A percentile compares a stretch with the other conserved stretches of the same genome.
Conservation (phyloP, 352 stramenopile species). For the Plasmopara halstedii region DNA sequence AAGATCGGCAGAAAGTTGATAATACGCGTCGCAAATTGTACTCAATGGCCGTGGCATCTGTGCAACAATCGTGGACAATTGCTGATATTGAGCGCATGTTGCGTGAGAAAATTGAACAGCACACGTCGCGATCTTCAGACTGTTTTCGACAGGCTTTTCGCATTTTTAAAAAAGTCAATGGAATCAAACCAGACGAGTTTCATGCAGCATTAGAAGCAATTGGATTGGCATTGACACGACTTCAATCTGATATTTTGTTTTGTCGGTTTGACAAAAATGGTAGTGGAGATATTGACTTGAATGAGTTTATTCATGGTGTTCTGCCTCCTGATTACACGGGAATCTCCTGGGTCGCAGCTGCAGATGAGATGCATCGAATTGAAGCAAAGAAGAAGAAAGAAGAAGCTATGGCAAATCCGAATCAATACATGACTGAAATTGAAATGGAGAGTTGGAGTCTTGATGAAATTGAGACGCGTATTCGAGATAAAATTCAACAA, state of each 20-base stretch:
- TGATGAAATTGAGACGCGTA: conserved; percentile 67
- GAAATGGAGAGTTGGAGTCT: conserved; percentile 72
- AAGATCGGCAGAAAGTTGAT: conserved; percentile 48
- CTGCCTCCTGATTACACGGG: conserved; percentile 67
- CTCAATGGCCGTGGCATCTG: conserved; percentile 58
- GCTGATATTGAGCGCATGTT: conserved; percentile 74
- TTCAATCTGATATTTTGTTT: conserved; percentile 57
- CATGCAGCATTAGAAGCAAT: conserved; percentile 48
- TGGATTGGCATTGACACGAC: conserved; percentile 42
- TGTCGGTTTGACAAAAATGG: conserved; percentile 60
- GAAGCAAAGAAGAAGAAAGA: conserved; percentile 48
- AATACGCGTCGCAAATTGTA: conserved; percentile 39
- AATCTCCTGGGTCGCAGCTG: conserved; percentile 64
- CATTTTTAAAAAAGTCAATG: conserved; percentile 81
- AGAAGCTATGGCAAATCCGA: conserved; percentile 31
- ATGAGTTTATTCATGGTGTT: conserved; percentile 77
- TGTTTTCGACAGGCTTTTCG: conserved; percentile 74
- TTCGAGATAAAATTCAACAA: conserved; percentile 79
- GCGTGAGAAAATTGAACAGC: conserved; percentile 77
- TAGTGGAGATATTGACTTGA: conserved; percentile 70
- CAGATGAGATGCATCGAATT: conserved; percentile 62
- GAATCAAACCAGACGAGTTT: conserved; percentile 70
- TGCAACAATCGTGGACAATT: conserved; percentile 68
- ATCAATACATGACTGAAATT: conserved; percentile 70
- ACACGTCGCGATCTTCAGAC: conserved; percentile 64